Evolutionary conservation across 768 basidiomycete genomes (phyloP), one percentile per base, ranked within the genome.

Genomic region (Tylopilus sp.): DNA sequence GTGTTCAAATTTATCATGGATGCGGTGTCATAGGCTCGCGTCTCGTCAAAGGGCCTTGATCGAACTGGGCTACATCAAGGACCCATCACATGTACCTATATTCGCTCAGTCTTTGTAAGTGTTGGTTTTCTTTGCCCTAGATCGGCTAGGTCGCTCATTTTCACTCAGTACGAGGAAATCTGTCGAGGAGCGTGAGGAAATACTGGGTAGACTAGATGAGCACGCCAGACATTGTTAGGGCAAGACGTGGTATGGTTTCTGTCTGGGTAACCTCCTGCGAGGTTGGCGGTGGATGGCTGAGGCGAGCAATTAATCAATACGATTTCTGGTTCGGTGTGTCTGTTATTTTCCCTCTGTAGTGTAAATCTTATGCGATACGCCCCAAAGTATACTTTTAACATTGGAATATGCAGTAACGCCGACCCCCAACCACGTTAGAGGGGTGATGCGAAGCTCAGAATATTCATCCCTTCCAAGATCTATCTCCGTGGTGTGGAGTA

Each of bases 81-180:
- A 69, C 30, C 73, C 79, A 6, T 69, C 68, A 11, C 78, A 86
- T 39, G 66, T 86, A 4, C 69, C 79, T 2, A 56, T 59, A 3
- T 89, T 88, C 61, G 87, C 86, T 7, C 74, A 75, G 48, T 72
- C 79, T 28, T 88, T 89, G 86, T 88, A 56, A 68, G 84, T 75
- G 20, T 15, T 18, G 22, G 18, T 40, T 28, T 12, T 21, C n/a
- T 6, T 20, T 38, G 51, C 1, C 23, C 23, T 30, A 15, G 43
- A 45, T 33, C 20, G 30, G 20, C 30, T n/a, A 9, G 18, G 18
- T 50, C 17, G 39, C 18, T 61, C 51, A 63, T 40, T 3, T 20
- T 49, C 11, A 26, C 22, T 28, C 48, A 79, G 77, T 49, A 72
- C 69, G 5, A 70, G 69, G 18, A 75, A 74, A 56, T 64, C 74